Evolutionary conservation across 225 moss, liverwort and hornwort species (phyloP).

Genomic region (Polytrichum commune): DNA sequence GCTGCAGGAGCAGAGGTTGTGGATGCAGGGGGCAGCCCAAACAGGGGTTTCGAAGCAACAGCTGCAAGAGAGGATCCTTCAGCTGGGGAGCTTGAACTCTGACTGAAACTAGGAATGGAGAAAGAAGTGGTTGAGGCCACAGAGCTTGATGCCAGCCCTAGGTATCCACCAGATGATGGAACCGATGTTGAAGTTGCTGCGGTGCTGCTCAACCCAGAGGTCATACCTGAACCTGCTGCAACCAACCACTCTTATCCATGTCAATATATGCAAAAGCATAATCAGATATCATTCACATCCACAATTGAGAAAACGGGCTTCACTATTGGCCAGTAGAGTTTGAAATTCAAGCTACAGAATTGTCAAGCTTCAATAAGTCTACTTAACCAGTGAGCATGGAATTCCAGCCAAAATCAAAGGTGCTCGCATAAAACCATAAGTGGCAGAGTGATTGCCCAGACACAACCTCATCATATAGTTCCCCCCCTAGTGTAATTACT

Average conservation of each 20-base stretch:
- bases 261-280: no score
- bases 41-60: slow-evolving; percentile 25
- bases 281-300: no score
- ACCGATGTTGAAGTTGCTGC: slow-evolving; percentile 22
- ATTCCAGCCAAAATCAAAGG: no score
- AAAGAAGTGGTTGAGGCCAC: slow-evolving; percentile 26
- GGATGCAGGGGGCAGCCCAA: slow-evolving; percentile 39
- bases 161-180: slow-evolving; percentile 9
- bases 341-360: no score
- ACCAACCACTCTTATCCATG: not conserved
- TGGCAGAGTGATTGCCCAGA: no score
- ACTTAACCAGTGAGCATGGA: no score
- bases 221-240: slow-evolving; percentile 28
- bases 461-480: no score
- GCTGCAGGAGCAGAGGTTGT: slow-evolving; percentile 32
- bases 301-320: no score
- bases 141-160: slow-evolving; percentile 8
- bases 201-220: slow-evolving; percentile 44
- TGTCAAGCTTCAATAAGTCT: no score
- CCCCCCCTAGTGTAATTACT: no score
- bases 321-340: no score
- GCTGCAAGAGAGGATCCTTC: slow-evolving; percentile 3
- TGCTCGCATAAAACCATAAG: no score
- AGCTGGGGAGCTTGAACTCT: slow-evolving; percentile 23
- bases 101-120: slow-evolving; percentile 34